Conservation (phyloP, 192 early-diverging fungal species). For the Podila epicladia region DNA sequence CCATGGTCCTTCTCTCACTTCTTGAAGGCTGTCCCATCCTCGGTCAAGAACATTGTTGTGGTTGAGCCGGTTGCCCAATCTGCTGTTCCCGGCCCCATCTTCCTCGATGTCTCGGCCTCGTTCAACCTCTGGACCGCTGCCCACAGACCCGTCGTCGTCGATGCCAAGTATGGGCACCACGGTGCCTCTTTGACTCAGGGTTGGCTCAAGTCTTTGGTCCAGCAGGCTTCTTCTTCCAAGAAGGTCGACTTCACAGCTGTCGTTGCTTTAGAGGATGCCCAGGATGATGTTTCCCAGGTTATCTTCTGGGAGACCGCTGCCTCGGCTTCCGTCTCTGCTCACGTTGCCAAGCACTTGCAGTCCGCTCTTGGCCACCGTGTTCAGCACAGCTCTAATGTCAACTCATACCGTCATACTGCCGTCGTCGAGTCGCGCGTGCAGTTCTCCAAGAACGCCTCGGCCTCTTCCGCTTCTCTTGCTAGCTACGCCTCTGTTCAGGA, state of each 20-base stretch:
- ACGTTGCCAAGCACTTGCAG: conserved; percentile 59
- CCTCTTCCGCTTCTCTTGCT: conserved; percentile 52
- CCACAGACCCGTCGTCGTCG: conserved; percentile 53
- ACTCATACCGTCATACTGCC: conserved; percentile 68
- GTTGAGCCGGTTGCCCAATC: conserved; percentile 69
- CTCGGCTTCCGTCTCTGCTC: conserved; percentile 58
- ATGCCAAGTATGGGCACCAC: conserved; percentile 48
- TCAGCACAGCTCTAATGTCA: conserved; percentile 55
- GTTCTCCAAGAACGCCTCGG: conserved; percentile 49
- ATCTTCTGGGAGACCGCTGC: conserved; percentile 70
- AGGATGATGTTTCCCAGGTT: conserved; percentile 54
- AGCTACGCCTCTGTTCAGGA: conserved; percentile 75
- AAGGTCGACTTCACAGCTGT: conserved; percentile 46
- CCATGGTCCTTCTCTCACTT: conserved; percentile 88
- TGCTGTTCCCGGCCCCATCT: conserved; percentile 71
- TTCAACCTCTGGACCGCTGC: conserved; percentile 61
- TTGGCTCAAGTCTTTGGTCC: conserved; percentile 49
- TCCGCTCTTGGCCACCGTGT: conserved; percentile 49
- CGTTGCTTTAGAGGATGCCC: conserved; percentile 11
- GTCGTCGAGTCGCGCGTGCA: conserved; percentile 67
- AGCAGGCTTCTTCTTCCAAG: conserved; percentile 26
- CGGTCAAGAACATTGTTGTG: conserved; percentile 77
- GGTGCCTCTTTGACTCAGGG: conserved; percentile 32
- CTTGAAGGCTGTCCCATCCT: conserved; percentile 69
- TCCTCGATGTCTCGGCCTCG: conserved; percentile 78